phyloP scores from a whole-genome alignment of 176 grass and related monocot genomes.

The Bromus sterilis region DNA sequence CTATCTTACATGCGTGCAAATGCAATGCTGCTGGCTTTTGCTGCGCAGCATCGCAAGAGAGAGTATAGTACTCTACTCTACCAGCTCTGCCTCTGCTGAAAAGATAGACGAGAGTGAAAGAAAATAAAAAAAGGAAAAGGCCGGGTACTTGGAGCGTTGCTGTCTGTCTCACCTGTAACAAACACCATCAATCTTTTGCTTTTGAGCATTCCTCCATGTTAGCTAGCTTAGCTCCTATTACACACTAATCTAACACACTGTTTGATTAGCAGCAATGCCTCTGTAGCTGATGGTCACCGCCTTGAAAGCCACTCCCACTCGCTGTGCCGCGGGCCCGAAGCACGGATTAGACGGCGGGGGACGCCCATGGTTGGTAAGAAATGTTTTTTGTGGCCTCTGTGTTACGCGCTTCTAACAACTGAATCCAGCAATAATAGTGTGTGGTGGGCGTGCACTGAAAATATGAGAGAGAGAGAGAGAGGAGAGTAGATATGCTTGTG shows the following conservation, averaged over 20 bases:
- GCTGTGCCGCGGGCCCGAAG: not conserved
- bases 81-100: not conserved
- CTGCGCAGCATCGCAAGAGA: not conserved
- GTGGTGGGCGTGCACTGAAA: not conserved
- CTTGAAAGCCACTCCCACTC: not conserved
- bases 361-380: not conserved
- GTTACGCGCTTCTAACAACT: not conserved
- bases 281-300: not conserved
- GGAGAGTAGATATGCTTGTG: not conserved
- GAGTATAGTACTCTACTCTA: not conserved
- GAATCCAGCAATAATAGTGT: not conserved
- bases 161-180: slow-evolving; percentile 66
- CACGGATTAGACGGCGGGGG: not conserved
- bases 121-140: slow-evolving; percentile 22
- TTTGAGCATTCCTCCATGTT: slow-evolving; percentile 61
- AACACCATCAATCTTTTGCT: slow-evolving; percentile 65
- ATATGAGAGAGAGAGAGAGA: not conserved
- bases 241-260: slow-evolving; percentile 10
- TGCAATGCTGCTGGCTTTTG: slow-evolving; percentile 20
- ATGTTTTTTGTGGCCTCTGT: not conserved
- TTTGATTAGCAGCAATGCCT: not conserved
- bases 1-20: slow-evolving; percentile 16
- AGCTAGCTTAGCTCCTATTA: slow-evolving; percentile 29
- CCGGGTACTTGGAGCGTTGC: slow-evolving; percentile 34
- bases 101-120: slow-evolving; percentile 26